Evolutionary conservation across 495 filamentous ascomycete genomes (phyloP).

Genomic region (Cryomyces minteri): DNA sequence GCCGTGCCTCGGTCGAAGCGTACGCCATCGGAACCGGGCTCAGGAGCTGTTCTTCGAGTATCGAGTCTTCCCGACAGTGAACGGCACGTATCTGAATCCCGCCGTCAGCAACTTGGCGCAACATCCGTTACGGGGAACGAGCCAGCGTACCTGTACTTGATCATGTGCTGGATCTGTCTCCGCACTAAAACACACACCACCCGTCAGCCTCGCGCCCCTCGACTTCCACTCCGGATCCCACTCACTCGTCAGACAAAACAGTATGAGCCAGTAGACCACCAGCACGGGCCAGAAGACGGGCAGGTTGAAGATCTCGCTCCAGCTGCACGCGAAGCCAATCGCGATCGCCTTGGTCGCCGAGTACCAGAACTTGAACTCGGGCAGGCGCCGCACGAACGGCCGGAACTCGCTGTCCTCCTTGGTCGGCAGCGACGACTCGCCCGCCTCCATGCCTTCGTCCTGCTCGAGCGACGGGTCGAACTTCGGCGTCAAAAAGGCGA

Average conservation of each 20-base stretch:
- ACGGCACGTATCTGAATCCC: conserved; percentile 52
- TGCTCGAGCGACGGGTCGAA: conserved; percentile 94
- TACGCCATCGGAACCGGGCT: too few relatives aligned
- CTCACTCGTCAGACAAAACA: conserved; percentile 88
- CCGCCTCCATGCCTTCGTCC: conserved; percentile 93
- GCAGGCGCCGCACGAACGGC: conserved; percentile 86
- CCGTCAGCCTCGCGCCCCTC: background rate
- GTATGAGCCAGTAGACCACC: conserved; percentile 95
- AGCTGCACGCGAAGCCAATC: conserved; percentile 74
- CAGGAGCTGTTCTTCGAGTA: conserved; percentile 25
- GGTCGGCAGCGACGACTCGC: conserved; percentile 59
- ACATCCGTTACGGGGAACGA: too few relatives aligned
- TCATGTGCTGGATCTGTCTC: conserved; percentile 99
- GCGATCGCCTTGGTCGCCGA: conserved; percentile 71
- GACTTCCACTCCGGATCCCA: conserved; percentile 3
- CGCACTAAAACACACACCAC: conserved; percentile 49
- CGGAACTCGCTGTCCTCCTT: conserved; percentile 95
- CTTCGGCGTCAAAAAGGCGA: conserved; percentile 95
- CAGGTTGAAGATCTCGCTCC: conserved; percentile 87
- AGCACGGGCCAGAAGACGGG: conserved; percentile 98
- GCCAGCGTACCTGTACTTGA: conserved; percentile 62
- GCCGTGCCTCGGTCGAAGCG: too few relatives aligned
- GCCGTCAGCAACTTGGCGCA: too few relatives aligned
- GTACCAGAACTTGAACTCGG: conserved; percentile 99
- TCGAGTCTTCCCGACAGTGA: conserved; percentile 77